A percentile compares a stretch with the other conserved stretches of the same genome.
Conservation (phyloP, 2,329 filamentous ascomycete genomes). For the Gaeumannomyces tritici region DNA sequence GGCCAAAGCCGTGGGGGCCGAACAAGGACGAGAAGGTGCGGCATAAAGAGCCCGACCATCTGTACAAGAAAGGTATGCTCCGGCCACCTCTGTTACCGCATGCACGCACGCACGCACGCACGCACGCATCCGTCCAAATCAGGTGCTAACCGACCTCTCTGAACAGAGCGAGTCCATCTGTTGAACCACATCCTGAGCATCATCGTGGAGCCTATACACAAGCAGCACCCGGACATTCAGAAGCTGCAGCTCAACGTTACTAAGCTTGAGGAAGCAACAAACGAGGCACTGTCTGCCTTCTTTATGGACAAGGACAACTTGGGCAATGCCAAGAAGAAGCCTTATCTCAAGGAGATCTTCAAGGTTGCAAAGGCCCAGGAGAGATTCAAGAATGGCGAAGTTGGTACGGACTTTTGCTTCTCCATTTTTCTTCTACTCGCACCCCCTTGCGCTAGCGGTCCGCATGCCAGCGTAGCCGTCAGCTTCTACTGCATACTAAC, state of each 20-base stretch:
- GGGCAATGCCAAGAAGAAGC: constrained; percentile 43
- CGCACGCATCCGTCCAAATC: too few relatives aligned
- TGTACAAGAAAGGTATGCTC: constrained; percentile 53
- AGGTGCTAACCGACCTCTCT: background rate
- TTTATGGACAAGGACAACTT: constrained; percentile 46
- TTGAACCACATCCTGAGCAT: constrained; percentile 51
- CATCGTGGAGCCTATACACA: constrained; percentile 38
- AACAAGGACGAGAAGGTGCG: constrained; percentile 45
- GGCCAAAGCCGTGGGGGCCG: constrained; percentile 47
- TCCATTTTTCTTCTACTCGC: background rate
- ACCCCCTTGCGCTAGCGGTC: too few relatives aligned
- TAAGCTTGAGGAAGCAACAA: constrained; percentile 49
- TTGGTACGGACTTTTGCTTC: constrained; percentile 32
- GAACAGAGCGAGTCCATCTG: constrained; percentile 46
- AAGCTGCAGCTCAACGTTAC: constrained; percentile 42
- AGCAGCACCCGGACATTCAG: constrained; percentile 41
- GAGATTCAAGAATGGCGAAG: constrained; percentile 43
- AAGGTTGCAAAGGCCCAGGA: constrained; percentile 49
- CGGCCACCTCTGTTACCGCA: too few relatives aligned
- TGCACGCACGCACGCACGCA: too few relatives aligned
- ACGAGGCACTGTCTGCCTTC: constrained; percentile 47
- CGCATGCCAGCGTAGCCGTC: background rate
- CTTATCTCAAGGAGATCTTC: constrained; percentile 51
- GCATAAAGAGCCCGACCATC: constrained; percentile 66
- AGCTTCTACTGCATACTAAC: background rate